These are phyloP conservation scores for Pichia sp. DNA, from an alignment of 1,139 yeast genomes.

Conservation along the genomic window DNA sequence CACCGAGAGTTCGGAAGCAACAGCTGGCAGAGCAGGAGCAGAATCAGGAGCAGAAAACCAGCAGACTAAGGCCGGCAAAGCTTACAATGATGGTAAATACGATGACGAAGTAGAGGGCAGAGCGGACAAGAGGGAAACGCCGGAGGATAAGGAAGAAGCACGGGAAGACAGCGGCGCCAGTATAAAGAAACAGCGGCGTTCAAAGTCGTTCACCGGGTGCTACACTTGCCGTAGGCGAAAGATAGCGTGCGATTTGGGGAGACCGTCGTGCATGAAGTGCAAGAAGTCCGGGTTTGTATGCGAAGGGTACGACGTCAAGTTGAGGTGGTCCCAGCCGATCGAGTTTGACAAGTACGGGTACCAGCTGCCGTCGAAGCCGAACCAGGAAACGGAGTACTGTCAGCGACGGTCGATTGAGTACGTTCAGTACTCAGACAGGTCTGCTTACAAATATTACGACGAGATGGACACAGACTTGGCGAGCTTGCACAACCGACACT, in stretches of 20 bases:
- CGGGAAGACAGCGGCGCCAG: neutral
- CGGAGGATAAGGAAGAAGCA: neutral
- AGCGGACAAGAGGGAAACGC: neutral
- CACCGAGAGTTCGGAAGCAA: neutral
- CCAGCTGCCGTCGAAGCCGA: conserved; percentile 31
- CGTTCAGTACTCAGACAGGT: conserved; percentile 60
- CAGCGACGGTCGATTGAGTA: conserved; percentile 74
- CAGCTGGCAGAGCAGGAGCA: neutral
- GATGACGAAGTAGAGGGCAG: neutral
- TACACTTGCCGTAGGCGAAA: conserved; percentile 60
- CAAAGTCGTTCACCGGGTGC: conserved; percentile 46
- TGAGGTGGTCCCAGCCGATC: conserved; percentile 59
- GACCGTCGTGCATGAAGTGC: conserved; percentile 52
- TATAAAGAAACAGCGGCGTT: conserved; percentile 19
- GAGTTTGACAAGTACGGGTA: conserved; percentile 32
- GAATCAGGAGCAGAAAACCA: too few relatives aligned
- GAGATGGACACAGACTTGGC: conserved; percentile 76
- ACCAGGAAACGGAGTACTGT: conserved; percentile 42
- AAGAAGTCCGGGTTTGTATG: conserved; percentile 56
- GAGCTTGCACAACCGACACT: conserved; percentile 50
- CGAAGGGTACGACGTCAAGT: conserved; percentile 77
- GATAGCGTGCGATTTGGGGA: conserved; percentile 54
- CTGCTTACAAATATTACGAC: conserved; percentile 66
- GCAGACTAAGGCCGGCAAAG: too few relatives aligned
- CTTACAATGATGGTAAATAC: neutral